A percentile compares a stretch with the other conserved stretches of the same genome.
Conservation (phyloP, 2,329 filamentous ascomycete species). For the Gnomoniopsis smithogilvyi region DNA sequence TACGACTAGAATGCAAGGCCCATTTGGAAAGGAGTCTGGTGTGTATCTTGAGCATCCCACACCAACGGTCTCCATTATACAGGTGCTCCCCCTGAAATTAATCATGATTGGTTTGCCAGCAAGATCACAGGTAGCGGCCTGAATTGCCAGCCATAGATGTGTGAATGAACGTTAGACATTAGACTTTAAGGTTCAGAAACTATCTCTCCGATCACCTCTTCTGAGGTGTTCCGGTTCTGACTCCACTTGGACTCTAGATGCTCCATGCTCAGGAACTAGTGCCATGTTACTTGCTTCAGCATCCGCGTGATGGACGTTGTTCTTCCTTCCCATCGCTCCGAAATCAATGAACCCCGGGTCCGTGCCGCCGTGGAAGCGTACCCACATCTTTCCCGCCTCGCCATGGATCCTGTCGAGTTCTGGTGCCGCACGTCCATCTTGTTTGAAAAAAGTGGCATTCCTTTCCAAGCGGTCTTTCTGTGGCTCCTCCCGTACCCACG, state of each 20-base stretch:
- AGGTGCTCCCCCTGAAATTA: too few species aligned
- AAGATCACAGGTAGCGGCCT: too few species aligned
- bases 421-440: conserved; percentile 10
- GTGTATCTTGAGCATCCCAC: too few species aligned
- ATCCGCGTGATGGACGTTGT: neutral
- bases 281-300: neutral
- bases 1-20: too few species aligned
- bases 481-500: neutral
- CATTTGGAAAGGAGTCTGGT: too few species aligned
- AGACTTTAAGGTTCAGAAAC: neutral
- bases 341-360: conserved; percentile 10
- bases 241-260: neutral
- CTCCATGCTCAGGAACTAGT: neutral
- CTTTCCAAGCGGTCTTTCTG: neutral
- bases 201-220: neutral
- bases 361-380: conserved; percentile 14
- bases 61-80: too few species aligned
- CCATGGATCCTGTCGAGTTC: conserved; percentile 11
- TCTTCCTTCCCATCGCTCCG: neutral
- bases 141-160: too few species aligned
- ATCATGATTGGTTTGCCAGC: too few species aligned
- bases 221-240: neutral
- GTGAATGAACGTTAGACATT: neutral
- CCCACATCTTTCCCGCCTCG: conserved; percentile 15
- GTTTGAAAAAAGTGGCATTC: neutral